Evolutionary conservation across 768 basidiomycete genomes (phyloP).

Genomic region (Leccinum variicolor): DNA sequence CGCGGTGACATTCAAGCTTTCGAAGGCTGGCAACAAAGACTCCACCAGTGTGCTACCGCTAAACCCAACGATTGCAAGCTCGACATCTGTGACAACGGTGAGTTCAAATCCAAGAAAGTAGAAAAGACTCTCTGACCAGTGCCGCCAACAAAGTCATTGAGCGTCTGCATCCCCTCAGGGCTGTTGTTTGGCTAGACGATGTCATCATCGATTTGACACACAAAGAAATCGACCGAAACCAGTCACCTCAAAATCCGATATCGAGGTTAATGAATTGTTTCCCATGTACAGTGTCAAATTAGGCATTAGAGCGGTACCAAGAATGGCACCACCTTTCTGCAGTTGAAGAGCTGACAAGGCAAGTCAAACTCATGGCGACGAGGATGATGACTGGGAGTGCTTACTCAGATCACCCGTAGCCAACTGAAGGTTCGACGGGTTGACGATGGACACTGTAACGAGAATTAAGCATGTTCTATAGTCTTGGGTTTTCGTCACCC

Average conservation of each 20-base stretch:
- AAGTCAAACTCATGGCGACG: background rate
- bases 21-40: conserved; percentile 59
- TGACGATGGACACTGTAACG: conserved; percentile 53
- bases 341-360: conserved; percentile 50
- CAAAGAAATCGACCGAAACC: background rate
- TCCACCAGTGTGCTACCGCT: conserved; percentile 54
- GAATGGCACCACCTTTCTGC: conserved; percentile 42
- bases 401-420: conserved; percentile 59
- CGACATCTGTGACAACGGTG: conserved; percentile 41
- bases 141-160: conserved; percentile 65
- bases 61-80: conserved; percentile 55
- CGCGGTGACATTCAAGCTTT: conserved; percentile 52
- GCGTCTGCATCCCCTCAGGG: conserved; percentile 56
- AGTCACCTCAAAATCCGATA: conserved; percentile 48
- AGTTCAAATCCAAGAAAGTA: background rate
- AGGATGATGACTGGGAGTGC: conserved; percentile 18
- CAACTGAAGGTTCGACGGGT: conserved; percentile 66
- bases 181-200: conserved; percentile 52
- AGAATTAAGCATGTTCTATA: background rate
- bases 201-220: background rate
- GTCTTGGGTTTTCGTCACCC: conserved; percentile 3
- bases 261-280: conserved; percentile 52
- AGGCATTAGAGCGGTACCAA: conserved; percentile 63
- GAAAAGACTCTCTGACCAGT: conserved; percentile 36
- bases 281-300: conserved; percentile 58